Conservation (phyloP, 805 yeast genomes). For the Jamesozyma rosinii region DNA sequence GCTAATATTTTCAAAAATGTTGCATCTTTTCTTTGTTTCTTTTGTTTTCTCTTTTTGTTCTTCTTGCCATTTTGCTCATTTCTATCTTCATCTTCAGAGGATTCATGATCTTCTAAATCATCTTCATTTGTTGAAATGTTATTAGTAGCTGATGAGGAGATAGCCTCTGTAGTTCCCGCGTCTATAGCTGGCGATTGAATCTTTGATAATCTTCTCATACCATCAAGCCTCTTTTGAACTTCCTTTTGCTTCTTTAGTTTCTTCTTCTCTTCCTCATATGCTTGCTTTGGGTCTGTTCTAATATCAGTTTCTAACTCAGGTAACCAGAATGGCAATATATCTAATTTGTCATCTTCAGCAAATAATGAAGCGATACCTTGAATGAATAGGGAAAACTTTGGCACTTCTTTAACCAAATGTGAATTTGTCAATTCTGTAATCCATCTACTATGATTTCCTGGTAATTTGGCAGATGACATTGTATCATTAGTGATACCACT, state of each 20-base stretch:
- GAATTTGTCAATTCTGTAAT: conserved; percentile 74
- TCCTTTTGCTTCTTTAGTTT: conserved; percentile 42
- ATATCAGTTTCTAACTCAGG: conserved; percentile 79
- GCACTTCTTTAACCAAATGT: conserved; percentile 85
- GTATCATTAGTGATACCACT: conserved; percentile 29
- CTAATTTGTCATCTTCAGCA: conserved; percentile 75
- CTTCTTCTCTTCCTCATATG: conserved; percentile 55
- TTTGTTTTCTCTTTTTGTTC: conserved; percentile 21
- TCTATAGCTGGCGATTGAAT: conserved; percentile 6
- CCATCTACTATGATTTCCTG: conserved; percentile 59
- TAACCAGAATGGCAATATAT: conserved; percentile 88
- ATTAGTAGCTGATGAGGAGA: neutral
- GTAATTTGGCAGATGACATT: conserved; percentile 26
- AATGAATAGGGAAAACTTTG: conserved; percentile 83
- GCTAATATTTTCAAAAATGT: conserved; percentile 32
- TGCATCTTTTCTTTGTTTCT: conserved; percentile 18
- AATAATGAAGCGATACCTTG: conserved; percentile 87
- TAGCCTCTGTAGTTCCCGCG: neutral
- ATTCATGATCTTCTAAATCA: conserved; percentile 50
- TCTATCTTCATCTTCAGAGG: conserved; percentile 36
- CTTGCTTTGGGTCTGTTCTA: conserved; percentile 69
- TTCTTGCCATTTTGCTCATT: conserved; percentile 6
- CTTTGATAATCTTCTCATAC: conserved; percentile 31
- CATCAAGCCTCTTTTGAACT: conserved; percentile 28
- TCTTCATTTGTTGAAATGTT: conserved; percentile 27